Conservation (phyloP, 2,329 filamentous ascomycete species). For the Aspergillus tamarii region DNA sequence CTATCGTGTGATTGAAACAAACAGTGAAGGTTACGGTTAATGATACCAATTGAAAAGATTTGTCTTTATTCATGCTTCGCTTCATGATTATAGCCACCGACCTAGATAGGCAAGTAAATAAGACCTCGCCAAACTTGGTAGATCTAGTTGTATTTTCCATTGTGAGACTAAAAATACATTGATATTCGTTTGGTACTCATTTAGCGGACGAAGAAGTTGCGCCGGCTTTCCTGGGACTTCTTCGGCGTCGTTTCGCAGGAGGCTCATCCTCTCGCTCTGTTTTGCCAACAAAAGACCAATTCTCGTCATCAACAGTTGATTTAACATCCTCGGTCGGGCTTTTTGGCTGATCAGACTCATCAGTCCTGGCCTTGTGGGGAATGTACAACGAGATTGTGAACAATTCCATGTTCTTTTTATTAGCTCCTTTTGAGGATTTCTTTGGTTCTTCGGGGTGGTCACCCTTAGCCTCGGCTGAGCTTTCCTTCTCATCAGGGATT, state of each 20-base stretch:
- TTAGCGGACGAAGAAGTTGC: neutral
- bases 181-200: neutral
- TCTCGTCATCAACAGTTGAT: slow-evolving; percentile 19
- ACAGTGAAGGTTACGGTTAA: slow-evolving; percentile 17
- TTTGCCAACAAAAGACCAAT: slow-evolving; percentile 23
- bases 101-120: neutral
- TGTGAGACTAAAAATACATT: neutral
- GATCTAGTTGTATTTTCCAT: neutral
- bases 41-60: slow-evolving; percentile 30
- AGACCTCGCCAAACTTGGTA: neutral
- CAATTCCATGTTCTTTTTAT: slow-evolving; percentile 27
- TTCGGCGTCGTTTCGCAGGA: slow-evolving; percentile 39
- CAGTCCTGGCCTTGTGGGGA: slow-evolving; percentile 22
- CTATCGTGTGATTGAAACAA: slow-evolving; percentile 6
- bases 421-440: slow-evolving; percentile 3
- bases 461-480: slow-evolving; percentile 10
- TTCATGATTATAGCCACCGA: neutral
- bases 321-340: neutral
- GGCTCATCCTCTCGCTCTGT: slow-evolving; percentile 32
- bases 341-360: slow-evolving; percentile 6
- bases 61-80: neutral
- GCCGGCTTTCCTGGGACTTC: slow-evolving; percentile 27
- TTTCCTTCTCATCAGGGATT: slow-evolving; percentile 3
- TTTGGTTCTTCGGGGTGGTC: slow-evolving; percentile 39
- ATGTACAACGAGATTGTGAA: slow-evolving; percentile 39